phyloP scores from a whole-genome alignment of 2,329 filamentous ascomycete species.

The Xylariales sp. region DNA sequence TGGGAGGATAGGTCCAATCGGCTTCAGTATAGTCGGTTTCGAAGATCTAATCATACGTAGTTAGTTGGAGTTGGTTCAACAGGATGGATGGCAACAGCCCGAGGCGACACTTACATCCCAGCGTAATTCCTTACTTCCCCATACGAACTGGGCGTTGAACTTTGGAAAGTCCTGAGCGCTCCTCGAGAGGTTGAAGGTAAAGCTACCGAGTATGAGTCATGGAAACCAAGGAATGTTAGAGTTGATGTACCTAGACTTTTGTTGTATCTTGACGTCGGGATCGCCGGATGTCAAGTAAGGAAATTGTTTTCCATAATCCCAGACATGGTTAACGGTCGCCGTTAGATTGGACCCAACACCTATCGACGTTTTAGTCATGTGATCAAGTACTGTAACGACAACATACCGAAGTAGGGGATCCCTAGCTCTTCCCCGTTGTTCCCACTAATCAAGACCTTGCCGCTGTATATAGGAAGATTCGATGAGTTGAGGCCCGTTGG shows the following conservation, averaged over 20 bases:
- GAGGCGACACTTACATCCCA: constrained; percentile 20
- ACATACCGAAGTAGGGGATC: constrained; percentile 27
- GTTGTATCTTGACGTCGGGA: constrained; percentile 5
- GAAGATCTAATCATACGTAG: constrained; percentile 28
- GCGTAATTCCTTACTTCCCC: constrained; percentile 21
- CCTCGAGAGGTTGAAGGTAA: constrained; percentile 21
- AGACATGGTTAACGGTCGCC: constrained; percentile 14
- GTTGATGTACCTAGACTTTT: constrained; percentile 16
- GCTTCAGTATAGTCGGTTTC: constrained; percentile 31
- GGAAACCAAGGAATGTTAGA: background rate
- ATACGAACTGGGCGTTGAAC: constrained; percentile 16
- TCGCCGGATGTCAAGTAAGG: constrained; percentile 14
- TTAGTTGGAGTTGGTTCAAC: background rate
- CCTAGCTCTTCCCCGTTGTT: constrained; percentile 28
- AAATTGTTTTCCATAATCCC: constrained; percentile 13
- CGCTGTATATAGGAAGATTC: constrained; percentile 28
- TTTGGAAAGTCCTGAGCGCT: constrained; percentile 23
- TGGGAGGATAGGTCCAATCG: constrained; percentile 38
- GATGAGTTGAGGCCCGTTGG: constrained; percentile 22
- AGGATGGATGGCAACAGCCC: background rate
- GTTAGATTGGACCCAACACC: constrained; percentile 16
- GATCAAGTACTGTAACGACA: background rate
- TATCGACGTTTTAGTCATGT: constrained; percentile 1
- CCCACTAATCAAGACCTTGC: constrained; percentile 28
- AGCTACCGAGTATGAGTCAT: constrained; percentile 10